Evolutionary conservation across 1,139 yeast species (phyloP), one percentile per base, ranked within the genome.

Genomic region (Pichia norvegensis): DNA sequence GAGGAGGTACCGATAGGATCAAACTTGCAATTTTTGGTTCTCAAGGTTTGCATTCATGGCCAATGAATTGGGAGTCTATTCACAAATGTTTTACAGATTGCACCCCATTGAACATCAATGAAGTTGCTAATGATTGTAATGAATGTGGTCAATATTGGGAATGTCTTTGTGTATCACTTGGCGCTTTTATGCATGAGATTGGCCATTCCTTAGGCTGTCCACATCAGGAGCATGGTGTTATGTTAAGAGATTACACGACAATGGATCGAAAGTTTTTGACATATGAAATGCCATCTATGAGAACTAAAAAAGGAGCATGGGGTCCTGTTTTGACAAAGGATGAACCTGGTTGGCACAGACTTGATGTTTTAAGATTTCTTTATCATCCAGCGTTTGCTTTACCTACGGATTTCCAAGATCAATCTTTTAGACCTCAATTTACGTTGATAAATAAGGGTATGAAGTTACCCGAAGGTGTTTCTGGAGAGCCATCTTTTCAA

Each of bases 171-270:
- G 75, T 92, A 38, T 87, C 97, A 1, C 64, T 86, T 61, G 97
- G 98, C 38, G 97, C 97, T 0, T 88, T 87, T 57, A 74, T 90
- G 84, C 98, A 92, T 62, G 97, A 92, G 62, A 82, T 88, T 45
- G 97, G 98, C 2, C 97, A 92, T 62, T 68, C 78, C 27, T 68
- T 90, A 37, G 96, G 97, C 0, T 84, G 94, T 54, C 97, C 97
- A 1, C 97, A 92, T 64, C 95, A 88, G 64, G 85, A 80, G 4
- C 70, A 73, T 55, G 97, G 97, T 17, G 85, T 90, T 22, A 92
- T 92, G 97, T 65, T 87, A 40, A 72, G 97, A 51, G 96, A 85
- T 53, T 92, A 90, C 59, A 70, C 81, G 14, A 76, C 82, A 55
- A 76, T 87, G 72, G 85, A 90, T 62, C 72, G 97, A 48, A 77